Base-by-base conservation (phyloP, 768 basidiomycete genomes). In the Amanita molliuscula region DNA sequence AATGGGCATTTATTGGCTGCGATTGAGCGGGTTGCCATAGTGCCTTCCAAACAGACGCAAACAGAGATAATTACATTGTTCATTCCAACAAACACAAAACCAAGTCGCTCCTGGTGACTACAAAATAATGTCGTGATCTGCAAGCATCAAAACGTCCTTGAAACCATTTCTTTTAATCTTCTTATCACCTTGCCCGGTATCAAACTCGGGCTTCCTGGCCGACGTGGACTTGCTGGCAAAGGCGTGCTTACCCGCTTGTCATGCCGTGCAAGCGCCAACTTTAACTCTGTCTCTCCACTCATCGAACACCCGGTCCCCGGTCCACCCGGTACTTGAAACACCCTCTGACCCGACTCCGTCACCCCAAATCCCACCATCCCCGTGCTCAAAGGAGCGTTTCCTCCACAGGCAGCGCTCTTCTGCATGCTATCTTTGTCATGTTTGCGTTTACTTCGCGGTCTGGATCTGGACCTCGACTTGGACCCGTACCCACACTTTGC, bases 221-320 rank as follows among this genome's bases (percentile, higher is more conserved):
- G 16, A 13, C 34, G 13, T 21, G 13, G 2, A 33, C n/a, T 20
- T 28, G 44, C n/a, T 41, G 33, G 45, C 54, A 55, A 33, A 41
- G 53, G 29, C 51, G 55, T 11, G 47, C 57, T 18, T 50, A 46
- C 45, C 51, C 52, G n/a, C 10, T 36, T 8, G 36, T 20, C 53
- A 43, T 25, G 45, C 53, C 61, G 61, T 7, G 77, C 77, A 31
- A 79, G 60, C 1, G 74, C 71, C 76, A 79, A 79, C 55, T 72
- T 66, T 62, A 79, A 54, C 58, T 81, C 79, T 48, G 74, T 76
- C 62, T 80, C 76, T 9, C 79, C 79, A 47, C 77, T 81, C 55
- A 81, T 64, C 49, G 79, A 81, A 59, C 69, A 79, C 11, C 78
- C 78, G 3, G 60, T 50, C 1, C 56, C 58, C 57, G 51, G 65